Conservation (phyloP, 1,284 basidiomycete species). For the Phellopilus nigrolimitatus region DNA sequence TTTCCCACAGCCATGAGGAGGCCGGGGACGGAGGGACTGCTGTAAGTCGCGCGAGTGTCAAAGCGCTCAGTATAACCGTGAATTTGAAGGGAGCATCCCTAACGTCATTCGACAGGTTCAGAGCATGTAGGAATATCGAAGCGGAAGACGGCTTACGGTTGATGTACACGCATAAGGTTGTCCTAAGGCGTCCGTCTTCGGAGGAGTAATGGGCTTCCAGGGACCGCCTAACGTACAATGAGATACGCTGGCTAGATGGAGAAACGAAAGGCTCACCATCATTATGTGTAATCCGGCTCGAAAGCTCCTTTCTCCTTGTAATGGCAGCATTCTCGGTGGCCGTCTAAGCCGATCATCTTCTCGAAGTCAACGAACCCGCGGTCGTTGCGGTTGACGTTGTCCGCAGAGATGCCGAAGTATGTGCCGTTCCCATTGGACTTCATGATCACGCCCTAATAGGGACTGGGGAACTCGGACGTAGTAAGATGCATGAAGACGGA, state of each 20-base stretch:
- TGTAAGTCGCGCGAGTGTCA: too few relatives aligned
- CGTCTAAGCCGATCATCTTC: conserved; percentile 95
- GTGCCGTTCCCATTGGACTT: conserved; percentile 99
- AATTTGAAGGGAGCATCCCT: conserved; percentile 86
- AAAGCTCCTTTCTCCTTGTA: conserved; percentile 72
- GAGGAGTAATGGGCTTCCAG: conserved; percentile 83
- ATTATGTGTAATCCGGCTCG: conserved; percentile 92
- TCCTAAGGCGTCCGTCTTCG: conserved; percentile 73
- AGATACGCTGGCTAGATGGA: too few relatives aligned
- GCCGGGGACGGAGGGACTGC: conserved; percentile 85
- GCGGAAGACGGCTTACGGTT: conserved; percentile 46
- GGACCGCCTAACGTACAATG: conserved; percentile 58
- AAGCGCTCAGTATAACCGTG: too few relatives aligned
- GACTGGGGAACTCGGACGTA: conserved; percentile 69
- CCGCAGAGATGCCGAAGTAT: conserved; percentile 81
- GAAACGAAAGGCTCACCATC: conserved; percentile 56
- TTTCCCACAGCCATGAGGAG: conserved; percentile 97
- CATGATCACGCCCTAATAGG: conserved; percentile 88
- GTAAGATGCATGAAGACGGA: conserved; percentile 96
- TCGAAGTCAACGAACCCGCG: conserved; percentile 95
- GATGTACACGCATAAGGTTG: conserved; percentile 68
- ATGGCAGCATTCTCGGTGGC: conserved; percentile 77
- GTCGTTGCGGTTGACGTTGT: conserved; percentile 87
- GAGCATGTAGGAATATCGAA: neutral
- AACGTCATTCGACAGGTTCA: conserved; percentile 5